Evolutionary conservation across 1,284 basidiomycete genomes (phyloP).

Genomic region (Leccinum fallax): DNA sequence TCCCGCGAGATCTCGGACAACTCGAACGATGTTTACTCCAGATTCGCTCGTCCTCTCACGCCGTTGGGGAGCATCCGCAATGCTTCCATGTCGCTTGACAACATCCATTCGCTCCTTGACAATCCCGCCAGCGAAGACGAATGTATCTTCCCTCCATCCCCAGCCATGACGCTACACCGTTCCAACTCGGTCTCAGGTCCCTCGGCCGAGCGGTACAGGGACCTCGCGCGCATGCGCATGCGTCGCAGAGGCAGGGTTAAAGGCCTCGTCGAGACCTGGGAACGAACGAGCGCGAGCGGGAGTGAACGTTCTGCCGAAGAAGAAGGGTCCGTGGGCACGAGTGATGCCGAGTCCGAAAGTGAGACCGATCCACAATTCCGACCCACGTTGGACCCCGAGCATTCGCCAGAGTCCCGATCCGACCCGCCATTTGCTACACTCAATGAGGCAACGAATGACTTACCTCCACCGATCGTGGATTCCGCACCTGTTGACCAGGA

Average conservation of each 20-base stretch:
- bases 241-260: constrained; percentile 36
- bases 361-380: constrained; percentile 13
- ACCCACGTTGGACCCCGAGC: neutral
- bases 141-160: constrained; percentile 15
- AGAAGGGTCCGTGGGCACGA: constrained; percentile 17
- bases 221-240: constrained; percentile 32
- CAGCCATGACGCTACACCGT: constrained; percentile 23
- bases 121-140: neutral
- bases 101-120: constrained; percentile 21
- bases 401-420: constrained; percentile 1
- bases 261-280: constrained; percentile 36
- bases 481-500: constrained; percentile 1
- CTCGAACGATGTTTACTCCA: constrained; percentile 13
- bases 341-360: constrained; percentile 29
- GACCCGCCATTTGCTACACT: neutral
- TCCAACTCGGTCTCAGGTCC: constrained; percentile 31
- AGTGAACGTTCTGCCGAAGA: constrained; percentile 29
- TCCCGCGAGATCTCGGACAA: constrained; percentile 17
- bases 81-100: constrained; percentile 30
- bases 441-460: neutral
- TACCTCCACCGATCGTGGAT: neutral
- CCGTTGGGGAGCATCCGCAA: constrained; percentile 12
- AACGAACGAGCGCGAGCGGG: constrained; percentile 27
- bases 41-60: constrained; percentile 1
- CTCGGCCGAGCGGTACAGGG: constrained; percentile 33